These are phyloP conservation scores for Aspergillus saccharolyticus DNA, from an alignment of 495 filamentous ascomycete genomes.

Conservation along the genomic window DNA sequence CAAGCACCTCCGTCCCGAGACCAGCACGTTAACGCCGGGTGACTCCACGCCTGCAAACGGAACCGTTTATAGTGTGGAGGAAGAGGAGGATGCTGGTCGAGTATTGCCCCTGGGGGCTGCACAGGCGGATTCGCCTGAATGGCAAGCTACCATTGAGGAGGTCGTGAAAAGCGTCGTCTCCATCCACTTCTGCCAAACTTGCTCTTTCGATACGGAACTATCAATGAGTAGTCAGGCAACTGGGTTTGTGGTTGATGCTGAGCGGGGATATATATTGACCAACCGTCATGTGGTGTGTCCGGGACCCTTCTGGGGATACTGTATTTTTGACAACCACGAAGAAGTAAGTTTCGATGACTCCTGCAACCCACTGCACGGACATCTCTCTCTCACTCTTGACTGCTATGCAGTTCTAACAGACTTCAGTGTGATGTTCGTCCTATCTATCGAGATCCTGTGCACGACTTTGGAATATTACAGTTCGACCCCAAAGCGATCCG, in stretches of 20 bases:
- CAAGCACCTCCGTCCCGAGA: slow-evolving; percentile 52
- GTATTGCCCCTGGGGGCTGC: slow-evolving; percentile 42
- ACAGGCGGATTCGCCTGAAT: slow-evolving; percentile 83
- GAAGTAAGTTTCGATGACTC: slow-evolving; percentile 49
- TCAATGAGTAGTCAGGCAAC: slow-evolving; percentile 93
- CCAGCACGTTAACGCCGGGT: slow-evolving; percentile 35
- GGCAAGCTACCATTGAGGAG: slow-evolving; percentile 91
- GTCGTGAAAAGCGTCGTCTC: slow-evolving; percentile 92
- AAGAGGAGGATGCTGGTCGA: slow-evolving; percentile 40
- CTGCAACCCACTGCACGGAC: no score
- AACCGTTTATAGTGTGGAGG: slow-evolving; percentile 44
- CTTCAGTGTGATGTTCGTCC: slow-evolving; percentile 85
- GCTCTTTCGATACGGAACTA: slow-evolving; percentile 93
- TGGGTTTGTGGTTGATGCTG: slow-evolving; percentile 95
- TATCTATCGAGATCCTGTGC: slow-evolving; percentile 97
- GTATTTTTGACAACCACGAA: slow-evolving; percentile 97
- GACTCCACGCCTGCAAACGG: slow-evolving; percentile 46
- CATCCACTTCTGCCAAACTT: slow-evolving; percentile 98
- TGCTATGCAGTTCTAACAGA: background rate
- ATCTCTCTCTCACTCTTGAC: background rate
- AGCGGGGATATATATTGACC: slow-evolving; percentile 84
- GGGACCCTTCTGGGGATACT: slow-evolving; percentile 96
- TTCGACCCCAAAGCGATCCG: slow-evolving; percentile 95
- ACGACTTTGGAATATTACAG: slow-evolving; percentile 95
- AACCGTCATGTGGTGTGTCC: slow-evolving; percentile 94